Conservation (phyloP, 2,329 filamentous ascomycete species). For the Lachnellula willkommii region DNA sequence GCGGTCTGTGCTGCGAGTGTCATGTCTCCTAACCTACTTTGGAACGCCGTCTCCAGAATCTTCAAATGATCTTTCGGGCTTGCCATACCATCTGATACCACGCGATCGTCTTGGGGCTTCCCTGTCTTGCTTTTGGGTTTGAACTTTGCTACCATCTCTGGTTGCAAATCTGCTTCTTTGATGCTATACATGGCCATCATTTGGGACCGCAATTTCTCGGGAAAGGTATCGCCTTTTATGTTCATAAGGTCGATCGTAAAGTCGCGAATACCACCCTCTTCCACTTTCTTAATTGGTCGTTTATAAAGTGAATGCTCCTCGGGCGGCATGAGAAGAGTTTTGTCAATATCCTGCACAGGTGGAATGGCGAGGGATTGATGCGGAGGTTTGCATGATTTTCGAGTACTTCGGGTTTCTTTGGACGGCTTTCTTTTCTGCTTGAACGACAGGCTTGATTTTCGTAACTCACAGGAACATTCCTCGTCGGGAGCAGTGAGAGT, state of each 20-base stretch:
- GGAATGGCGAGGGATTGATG: not conserved
- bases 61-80: slow-evolving; percentile 7
- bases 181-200: slow-evolving; percentile 27
- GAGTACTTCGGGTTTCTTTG: not conserved
- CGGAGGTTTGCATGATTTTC: not conserved
- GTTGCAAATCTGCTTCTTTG: slow-evolving; percentile 17
- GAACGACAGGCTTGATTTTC: not conserved
- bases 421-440: not conserved
- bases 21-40: slow-evolving; percentile 9
- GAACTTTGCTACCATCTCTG: slow-evolving; percentile 13
- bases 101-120: slow-evolving; percentile 11
- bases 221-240: slow-evolving; percentile 20
- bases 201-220: slow-evolving; percentile 12
- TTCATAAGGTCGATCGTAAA: slow-evolving; percentile 25
- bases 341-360: slow-evolving; percentile 5
- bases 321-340: slow-evolving; percentile 20
- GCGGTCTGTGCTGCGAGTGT: not conserved
- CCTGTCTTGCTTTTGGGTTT: not conserved
- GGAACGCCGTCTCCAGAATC: slow-evolving; percentile 13
- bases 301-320: slow-evolving; percentile 8
- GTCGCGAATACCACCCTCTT: slow-evolving; percentile 21
- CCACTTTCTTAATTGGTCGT: slow-evolving; percentile 9
- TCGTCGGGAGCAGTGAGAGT: slow-evolving; percentile 23
- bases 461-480: not conserved
- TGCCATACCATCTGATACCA: not conserved